These are phyloP conservation scores for Pyrenophora teres DNA, from an alignment of 2,329 filamentous ascomycete genomes.

Conservation along the genomic window DNA sequence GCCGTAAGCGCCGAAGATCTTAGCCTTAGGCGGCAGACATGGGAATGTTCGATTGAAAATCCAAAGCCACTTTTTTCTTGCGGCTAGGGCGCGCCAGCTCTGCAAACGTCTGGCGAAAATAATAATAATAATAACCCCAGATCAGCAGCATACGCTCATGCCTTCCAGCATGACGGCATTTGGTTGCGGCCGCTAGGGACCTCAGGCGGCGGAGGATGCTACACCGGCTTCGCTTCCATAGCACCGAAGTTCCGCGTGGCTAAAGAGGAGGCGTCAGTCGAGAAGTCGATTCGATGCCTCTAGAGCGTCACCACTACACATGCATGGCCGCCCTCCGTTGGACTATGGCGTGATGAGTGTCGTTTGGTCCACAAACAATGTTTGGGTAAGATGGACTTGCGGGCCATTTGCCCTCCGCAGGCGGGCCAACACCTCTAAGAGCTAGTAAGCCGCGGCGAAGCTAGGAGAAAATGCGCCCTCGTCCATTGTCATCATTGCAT, in stretches of 20 bases:
- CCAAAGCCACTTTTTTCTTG: conserved; percentile 12
- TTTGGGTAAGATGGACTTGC: background rate
- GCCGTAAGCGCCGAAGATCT: conserved; percentile 28
- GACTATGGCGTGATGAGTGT: background rate
- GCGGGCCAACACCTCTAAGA: background rate
- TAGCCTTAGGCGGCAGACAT: conserved; percentile 15
- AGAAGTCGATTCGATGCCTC: background rate
- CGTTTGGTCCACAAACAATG: conserved; percentile 4
- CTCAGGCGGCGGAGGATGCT: conserved; percentile 5
- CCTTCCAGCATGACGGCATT: conserved; percentile 24
- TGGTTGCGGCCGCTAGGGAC: conserved; percentile 18
- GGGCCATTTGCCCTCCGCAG: background rate
- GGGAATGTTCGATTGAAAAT: conserved; percentile 16
- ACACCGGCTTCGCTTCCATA: conserved; percentile 15
- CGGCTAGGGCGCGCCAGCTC: conserved; percentile 15
- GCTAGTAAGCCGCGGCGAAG: conserved; percentile 8
- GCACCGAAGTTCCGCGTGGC: conserved; percentile 14
- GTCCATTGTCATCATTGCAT: conserved; percentile 10
- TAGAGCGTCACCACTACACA: background rate
- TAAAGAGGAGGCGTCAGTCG: background rate
- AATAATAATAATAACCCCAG: conserved; percentile 4
- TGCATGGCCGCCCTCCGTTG: conserved; percentile 10
- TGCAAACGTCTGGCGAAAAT: conserved; percentile 1
- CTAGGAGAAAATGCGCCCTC: conserved; percentile 4
- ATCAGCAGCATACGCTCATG: conserved; percentile 24